Percentiles rank a stretch among this genome's conserved stretches.
These are phyloP conservation scores for Castanea mollissima DNA, from an alignment of 306 rosid species.

Conservation along the genomic window DNA sequence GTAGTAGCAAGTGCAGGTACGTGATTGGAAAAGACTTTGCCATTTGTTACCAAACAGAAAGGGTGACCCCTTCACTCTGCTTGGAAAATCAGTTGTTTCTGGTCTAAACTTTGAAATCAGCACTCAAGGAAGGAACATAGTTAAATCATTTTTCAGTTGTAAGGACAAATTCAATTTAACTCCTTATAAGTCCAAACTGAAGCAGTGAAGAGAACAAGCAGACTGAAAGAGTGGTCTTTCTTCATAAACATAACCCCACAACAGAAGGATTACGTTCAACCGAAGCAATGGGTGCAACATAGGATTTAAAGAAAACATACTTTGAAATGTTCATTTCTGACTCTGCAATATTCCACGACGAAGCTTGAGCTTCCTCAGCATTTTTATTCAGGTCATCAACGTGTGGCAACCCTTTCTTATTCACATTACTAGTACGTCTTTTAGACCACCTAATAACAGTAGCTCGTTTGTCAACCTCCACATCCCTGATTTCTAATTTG, in stretches of 20 bases:
- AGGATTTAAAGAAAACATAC: slow-evolving; percentile 33
- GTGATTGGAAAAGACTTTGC: too few species aligned
- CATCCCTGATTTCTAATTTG: slow-evolving; percentile 70
- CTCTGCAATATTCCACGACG: slow-evolving; percentile 51
- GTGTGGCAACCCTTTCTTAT: slow-evolving; percentile 18
- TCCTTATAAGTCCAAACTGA: background rate
- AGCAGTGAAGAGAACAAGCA: background rate
- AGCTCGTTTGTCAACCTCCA: slow-evolving; percentile 68
- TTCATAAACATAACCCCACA: background rate
- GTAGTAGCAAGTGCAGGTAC: too few species aligned
- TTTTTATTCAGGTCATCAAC: slow-evolving; percentile 33
- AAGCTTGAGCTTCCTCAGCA: slow-evolving; percentile 32
- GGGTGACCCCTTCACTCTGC: too few species aligned
- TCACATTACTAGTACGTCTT: slow-evolving; percentile 29
- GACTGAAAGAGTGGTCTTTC: background rate
- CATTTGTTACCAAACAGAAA: too few species aligned
- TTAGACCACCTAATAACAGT: slow-evolving; percentile 42
- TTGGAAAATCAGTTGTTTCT: background rate
- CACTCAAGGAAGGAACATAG: background rate
- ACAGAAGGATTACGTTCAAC: background rate
- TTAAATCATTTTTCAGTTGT: background rate
- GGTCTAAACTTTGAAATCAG: background rate
- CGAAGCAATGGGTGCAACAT: background rate
- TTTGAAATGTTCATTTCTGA: slow-evolving; percentile 53
- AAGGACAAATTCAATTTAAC: background rate